These are phyloP conservation scores for Penicillium malachiteum DNA, from an alignment of 495 filamentous ascomycete genomes.

Conservation along the genomic window DNA sequence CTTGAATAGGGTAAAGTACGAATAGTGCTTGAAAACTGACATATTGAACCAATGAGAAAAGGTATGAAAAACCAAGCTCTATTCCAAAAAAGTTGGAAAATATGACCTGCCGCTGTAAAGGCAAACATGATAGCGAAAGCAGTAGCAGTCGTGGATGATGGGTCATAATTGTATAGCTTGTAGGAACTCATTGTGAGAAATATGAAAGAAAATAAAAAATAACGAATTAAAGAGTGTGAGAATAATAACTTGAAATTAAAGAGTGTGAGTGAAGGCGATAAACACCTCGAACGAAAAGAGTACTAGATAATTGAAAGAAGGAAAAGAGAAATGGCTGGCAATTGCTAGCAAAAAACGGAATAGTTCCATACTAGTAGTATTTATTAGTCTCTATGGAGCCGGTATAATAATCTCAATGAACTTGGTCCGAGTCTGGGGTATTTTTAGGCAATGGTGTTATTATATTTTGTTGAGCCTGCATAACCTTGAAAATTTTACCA, in stretches of 20 bases:
- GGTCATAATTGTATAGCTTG: conserved; percentile 17
- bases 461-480: too few species aligned
- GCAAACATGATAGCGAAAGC: conserved; percentile 11
- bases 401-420: too few species aligned
- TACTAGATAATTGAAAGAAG: too few species aligned
- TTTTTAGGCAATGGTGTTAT: too few species aligned
- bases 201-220: neutral
- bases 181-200: conserved; percentile 5
- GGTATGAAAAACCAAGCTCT: conserved; percentile 48
- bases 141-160: conserved; percentile 11
- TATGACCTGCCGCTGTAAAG: conserved; percentile 31
- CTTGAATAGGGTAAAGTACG: neutral
- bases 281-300: too few species aligned
- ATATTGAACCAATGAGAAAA: conserved; percentile 48
- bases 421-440: too few species aligned
- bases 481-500: too few species aligned
- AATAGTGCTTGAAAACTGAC: conserved; percentile 30
- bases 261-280: neutral
- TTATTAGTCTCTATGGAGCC: too few species aligned
- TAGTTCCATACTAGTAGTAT: too few species aligned
- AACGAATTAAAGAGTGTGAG: neutral
- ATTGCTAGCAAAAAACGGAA: too few species aligned
- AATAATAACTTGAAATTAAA: too few species aligned
- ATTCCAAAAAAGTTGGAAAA: conserved; percentile 30
- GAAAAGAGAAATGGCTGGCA: too few species aligned